Evolutionary conservation across 768 basidiomycete species (phyloP).

Genomic region (Rhodotorula paludigena): DNA sequence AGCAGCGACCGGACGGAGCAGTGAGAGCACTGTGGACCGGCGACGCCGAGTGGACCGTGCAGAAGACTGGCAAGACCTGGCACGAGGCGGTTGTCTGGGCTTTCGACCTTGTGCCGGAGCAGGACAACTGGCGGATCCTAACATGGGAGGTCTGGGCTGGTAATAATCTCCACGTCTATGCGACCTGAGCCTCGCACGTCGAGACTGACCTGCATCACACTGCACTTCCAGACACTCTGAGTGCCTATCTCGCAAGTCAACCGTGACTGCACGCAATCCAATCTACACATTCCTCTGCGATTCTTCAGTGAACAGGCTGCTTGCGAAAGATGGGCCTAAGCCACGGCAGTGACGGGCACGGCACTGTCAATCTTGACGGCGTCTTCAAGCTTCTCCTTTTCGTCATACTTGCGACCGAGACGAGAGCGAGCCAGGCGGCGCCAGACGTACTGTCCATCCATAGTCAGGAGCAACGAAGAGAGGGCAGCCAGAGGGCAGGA

Average conservation of each 20-base stretch:
- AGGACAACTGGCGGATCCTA: background rate
- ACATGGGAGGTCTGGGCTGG: constrained; percentile 18
- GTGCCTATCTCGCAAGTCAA: background rate
- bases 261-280: background rate
- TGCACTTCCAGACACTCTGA: background rate
- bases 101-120: background rate
- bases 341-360: background rate
- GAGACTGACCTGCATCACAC: background rate
- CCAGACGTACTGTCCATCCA: background rate
- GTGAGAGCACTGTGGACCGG: constrained; percentile 10
- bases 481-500: background rate
- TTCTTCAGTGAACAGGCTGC: too few species aligned
- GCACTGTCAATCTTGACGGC: background rate
- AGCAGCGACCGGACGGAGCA: background rate
- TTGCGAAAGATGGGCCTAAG: background rate
- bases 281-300: too few species aligned
- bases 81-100: constrained; percentile 7
- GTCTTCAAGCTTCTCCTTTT: background rate
- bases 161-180: too few species aligned
- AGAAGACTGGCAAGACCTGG: constrained; percentile 6
- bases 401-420: constrained; percentile 3
- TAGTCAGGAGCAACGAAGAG: background rate
- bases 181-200: background rate
- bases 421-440: constrained; percentile 5
- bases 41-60: constrained; percentile 1